These are phyloP conservation scores for Streptanthus diversifolius DNA, from an alignment of 345 rosid species.

Conservation along the genomic window DNA sequence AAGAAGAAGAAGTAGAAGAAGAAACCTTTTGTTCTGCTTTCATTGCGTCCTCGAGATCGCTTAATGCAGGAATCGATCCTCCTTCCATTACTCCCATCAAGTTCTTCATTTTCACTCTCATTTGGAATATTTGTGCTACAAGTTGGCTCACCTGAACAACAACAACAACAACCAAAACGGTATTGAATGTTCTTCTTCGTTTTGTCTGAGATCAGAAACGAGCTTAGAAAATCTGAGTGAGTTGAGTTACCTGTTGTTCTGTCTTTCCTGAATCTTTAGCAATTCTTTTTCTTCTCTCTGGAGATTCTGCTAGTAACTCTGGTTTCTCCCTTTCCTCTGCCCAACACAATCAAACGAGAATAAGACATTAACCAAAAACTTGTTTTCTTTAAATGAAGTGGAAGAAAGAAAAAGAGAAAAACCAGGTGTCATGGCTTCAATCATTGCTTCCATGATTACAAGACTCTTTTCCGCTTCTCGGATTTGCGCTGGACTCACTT, in stretches of 20 bases:
- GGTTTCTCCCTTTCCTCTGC: conserved; percentile 96
- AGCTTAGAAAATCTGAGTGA: not conserved
- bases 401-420: conserved; percentile 10
- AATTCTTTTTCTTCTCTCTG: conserved; percentile 69
- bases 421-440: conserved; percentile 98
- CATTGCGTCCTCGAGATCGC: conserved; percentile 78
- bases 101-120: conserved; percentile 95
- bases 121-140: conserved; percentile 94
- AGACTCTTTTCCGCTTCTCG: conserved; percentile 95
- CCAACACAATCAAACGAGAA: conserved; percentile 8
- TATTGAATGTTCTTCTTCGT: not conserved
- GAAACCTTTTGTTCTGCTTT: conserved; percentile 80
- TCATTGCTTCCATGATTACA: conserved; percentile 79
- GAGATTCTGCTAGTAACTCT: conserved; percentile 88
- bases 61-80: conserved; percentile 87
- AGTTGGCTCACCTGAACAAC: conserved; percentile 77
- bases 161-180: not conserved
- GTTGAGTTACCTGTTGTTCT: conserved; percentile 65
- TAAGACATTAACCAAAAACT: not conserved
- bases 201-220: not conserved
- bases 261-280: conserved; percentile 85
- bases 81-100: conserved; percentile 93
- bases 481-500: conserved; percentile 91
- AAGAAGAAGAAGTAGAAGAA: conserved; percentile 11
- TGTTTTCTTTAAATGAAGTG: not conserved